Percentiles rank a stretch among this genome's conserved stretches.
Evolutionary conservation across 495 filamentous ascomycete species (phyloP).

Genomic region (Xylaria telfairii): DNA sequence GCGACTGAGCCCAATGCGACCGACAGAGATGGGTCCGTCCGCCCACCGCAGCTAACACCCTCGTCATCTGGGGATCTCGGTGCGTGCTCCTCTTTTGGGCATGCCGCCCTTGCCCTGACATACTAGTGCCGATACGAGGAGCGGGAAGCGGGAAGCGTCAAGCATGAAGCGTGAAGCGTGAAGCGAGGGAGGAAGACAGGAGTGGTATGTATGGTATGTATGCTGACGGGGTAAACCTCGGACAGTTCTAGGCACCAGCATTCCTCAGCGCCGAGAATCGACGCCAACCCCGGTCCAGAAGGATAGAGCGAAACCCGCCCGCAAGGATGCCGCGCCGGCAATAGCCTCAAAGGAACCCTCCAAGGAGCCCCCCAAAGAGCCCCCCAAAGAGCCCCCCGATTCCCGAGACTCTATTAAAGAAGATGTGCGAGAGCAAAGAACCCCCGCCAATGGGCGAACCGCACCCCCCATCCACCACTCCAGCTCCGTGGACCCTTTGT

Average conservation of each 20-base stretch:
- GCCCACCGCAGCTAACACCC: constrained; percentile 3
- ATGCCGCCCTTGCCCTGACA: too few species aligned
- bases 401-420: constrained; percentile 25
- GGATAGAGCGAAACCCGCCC: constrained; percentile 31
- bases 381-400: constrained; percentile 25
- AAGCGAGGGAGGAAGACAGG: too few species aligned
- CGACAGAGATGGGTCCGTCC: neutral
- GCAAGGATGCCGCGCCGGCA: constrained; percentile 33
- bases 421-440: constrained; percentile 19
- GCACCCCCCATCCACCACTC: constrained; percentile 30
- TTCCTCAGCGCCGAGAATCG: constrained; percentile 11
- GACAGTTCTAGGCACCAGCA: constrained; percentile 33
- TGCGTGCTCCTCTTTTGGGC: constrained; percentile 16
- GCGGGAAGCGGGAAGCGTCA: too few species aligned
- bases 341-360: constrained; percentile 37
- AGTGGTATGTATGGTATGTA: too few species aligned
- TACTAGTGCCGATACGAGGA: too few species aligned
- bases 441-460: constrained; percentile 23
- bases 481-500: constrained; percentile 52
- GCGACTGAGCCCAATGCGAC: neutral
- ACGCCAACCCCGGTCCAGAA: constrained; percentile 31
- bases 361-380: constrained; percentile 20
- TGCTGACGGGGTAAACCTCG: constrained; percentile 18
- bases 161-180: neutral
- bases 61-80: constrained; percentile 13